These are phyloP conservation scores for Lathyrus oleraceus DNA, from an alignment of 306 rosid species.

Conservation along the genomic window DNA sequence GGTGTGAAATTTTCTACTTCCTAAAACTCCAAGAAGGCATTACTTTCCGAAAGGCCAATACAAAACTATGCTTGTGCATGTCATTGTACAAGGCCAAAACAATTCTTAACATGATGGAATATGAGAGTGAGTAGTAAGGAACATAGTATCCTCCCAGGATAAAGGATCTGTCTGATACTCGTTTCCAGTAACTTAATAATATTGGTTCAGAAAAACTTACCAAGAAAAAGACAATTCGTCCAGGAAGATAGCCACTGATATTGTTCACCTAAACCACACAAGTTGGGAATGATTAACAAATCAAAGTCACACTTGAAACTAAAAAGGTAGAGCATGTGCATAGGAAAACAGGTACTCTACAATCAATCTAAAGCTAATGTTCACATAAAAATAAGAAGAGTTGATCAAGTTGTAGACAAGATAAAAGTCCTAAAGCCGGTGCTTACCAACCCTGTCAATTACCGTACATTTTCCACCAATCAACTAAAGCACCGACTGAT, in stretches of 20 bases:
- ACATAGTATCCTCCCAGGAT: not conserved
- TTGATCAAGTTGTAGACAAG: not conserved
- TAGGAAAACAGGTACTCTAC: not conserved
- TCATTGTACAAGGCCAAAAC: not conserved
- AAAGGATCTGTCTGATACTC: not conserved
- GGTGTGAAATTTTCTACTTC: not conserved
- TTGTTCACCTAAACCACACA: slow-evolving; percentile 79
- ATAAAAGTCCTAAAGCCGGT: not conserved
- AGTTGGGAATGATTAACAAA: slow-evolving; percentile 17
- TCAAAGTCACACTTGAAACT: slow-evolving; percentile 28
- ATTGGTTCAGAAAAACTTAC: slow-evolving; percentile 49
- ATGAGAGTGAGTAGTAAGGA: slow-evolving; percentile 6
- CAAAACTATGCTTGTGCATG: not conserved
- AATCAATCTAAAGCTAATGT: not conserved
- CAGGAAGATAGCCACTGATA: slow-evolving; percentile 99
- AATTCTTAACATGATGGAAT: not conserved
- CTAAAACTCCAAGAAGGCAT: slow-evolving; percentile 5
- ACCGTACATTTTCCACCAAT: not conserved
- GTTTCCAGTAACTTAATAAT: not conserved
- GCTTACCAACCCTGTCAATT: not conserved
- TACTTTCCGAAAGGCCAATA: slow-evolving; percentile 7
- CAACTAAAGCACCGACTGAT: not conserved
- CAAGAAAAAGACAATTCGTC: slow-evolving; percentile 95
- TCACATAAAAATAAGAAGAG: not conserved
- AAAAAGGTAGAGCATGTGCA: not conserved